Base-by-base conservation (phyloP, 805 yeast genomes). In the Huiozyma sinensis region DNA sequence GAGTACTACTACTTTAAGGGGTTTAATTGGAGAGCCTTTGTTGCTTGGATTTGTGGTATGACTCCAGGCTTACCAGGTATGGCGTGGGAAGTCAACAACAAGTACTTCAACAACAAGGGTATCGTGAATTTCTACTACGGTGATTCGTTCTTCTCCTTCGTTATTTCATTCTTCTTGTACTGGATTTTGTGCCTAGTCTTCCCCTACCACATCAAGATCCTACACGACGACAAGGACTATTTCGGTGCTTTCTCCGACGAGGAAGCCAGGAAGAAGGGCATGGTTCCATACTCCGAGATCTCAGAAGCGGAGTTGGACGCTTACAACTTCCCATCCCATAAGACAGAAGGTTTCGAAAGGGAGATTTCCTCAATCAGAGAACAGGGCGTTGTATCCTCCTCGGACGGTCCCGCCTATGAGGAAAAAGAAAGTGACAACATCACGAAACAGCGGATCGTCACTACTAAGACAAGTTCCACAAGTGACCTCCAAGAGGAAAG, bases 41-140 rank as follows among this genome's bases (percentile, higher is more conserved):
- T 55, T 48, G 60, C 62, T 24, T 57, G 62, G 58, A 45, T 56
- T 5, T 48, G 58, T 5, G 70, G 71, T 31, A 61, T 67, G 54
- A 65, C 69, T 8, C 77, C 76, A 12, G 75, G 75, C 17, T 45
- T 75, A 28, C 79, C 79, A 3, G 79, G 79, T 33, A 63, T 56
- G 50, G 66, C 60, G 50, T 65, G 53, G 68, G 63, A 50, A 52
- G 61, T 58, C 38, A 65, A 56, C 41, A 47, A 59, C n/a, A 39
- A 47, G 24, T 54, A 51, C 29, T 58, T 63, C 46, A 37, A 47
- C 13, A 50, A 57, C 30, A 49, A 39, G 4, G 77, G 77, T n/a
- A 61, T 67, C 11, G 56, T 60, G 6, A 65, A 69, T 45, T 70
- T 64, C 52, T 73, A 64, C 53, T 59, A 67, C 42, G 75, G 72